These are phyloP conservation scores for Xylariaceae sp. DNA, from an alignment of 2,329 filamentous ascomycete species.

Conservation along the genomic window DNA sequence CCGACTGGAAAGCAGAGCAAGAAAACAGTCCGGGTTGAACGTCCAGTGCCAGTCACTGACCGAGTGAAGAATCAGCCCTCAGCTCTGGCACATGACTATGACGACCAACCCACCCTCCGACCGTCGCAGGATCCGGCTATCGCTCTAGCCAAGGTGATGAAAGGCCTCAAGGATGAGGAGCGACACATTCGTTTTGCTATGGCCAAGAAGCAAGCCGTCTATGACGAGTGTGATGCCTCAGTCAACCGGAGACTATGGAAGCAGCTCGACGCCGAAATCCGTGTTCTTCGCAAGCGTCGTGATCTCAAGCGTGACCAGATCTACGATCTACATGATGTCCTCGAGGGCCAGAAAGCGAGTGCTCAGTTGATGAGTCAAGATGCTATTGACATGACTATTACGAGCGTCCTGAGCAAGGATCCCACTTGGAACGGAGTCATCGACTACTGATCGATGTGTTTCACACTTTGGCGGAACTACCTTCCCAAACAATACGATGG, in stretches of 20 bases:
- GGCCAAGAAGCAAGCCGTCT: constrained; percentile 54
- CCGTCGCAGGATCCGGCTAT: constrained; percentile 63
- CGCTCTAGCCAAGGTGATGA: constrained; percentile 77
- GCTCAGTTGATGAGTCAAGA: constrained; percentile 59
- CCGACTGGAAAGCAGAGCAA: constrained; percentile 40
- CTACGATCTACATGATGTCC: constrained; percentile 76
- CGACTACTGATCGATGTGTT: constrained; percentile 21
- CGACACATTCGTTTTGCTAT: constrained; percentile 68
- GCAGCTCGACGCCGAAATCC: constrained; percentile 55
- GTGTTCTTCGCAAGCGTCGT: constrained; percentile 55
- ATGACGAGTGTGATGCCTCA: constrained; percentile 62
- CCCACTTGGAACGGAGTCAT: constrained; percentile 30
- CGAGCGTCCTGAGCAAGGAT: constrained; percentile 41
- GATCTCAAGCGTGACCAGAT: constrained; percentile 74
- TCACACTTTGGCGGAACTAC: not conserved
- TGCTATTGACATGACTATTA: constrained; percentile 59
- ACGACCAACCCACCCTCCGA: constrained; percentile 55
- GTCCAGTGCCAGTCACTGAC: constrained; percentile 62
- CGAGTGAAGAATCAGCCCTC: constrained; percentile 43
- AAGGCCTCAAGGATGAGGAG: constrained; percentile 74
- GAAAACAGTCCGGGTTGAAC: constrained; percentile 55
- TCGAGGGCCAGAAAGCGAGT: constrained; percentile 69
- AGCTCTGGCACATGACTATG: constrained; percentile 31
- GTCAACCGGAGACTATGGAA: constrained; percentile 61
- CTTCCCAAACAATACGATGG: not conserved